Evolutionary conservation across 768 basidiomycete genomes (phyloP), one percentile per base, ranked within the genome.

Genomic region (Hydnomerulius pinastri): DNA sequence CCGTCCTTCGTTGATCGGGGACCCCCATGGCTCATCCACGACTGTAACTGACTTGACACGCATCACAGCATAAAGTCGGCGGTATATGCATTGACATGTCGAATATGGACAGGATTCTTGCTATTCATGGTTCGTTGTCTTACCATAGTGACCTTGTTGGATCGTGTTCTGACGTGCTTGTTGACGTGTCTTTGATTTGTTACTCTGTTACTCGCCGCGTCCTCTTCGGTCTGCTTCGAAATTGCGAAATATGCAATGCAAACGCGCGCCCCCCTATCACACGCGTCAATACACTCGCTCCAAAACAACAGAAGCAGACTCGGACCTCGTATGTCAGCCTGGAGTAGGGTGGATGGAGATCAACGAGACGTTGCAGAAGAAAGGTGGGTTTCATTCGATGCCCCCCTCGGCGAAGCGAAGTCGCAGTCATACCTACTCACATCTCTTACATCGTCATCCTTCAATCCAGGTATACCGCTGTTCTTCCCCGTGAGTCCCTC

Each of bases 11-110:
- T 3, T 18, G n/a, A n/a, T 32, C 21, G 32, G 35, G 17, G n/a
- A 27, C 11, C 4, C 33, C 20, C n/a, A 3, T 8, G 27, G 1
- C 2, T 48, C n/a, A 6, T 9, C 43, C n/a, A 30, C 21, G 18
- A 18, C 28, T 18, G 1, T 18, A 24, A 20, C 55, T 60, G 25
- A 56, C 37, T 9, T n/a, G 12, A 48, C n/a, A n/a, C n/a, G n/a
- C n/a, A n/a, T n/a, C n/a, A 37, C 40, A 64, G 63, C 57, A 57
- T 44, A 40, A 45, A 25, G 39, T 52, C 8, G 85, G 85, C 9
- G 85, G 90, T 0, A 91, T 96, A 35, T 92, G 88, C 50, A 71
- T 95, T 13, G 89, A 94, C 60, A 70, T 94, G 69, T 81, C 81
- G 1, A 66, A 71, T 7, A 96, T 97, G 93, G 78, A 92, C 64